These are phyloP conservation scores for Coemansia sp. DNA, from an alignment of 192 early-diverging fungal species.

Conservation along the genomic window DNA sequence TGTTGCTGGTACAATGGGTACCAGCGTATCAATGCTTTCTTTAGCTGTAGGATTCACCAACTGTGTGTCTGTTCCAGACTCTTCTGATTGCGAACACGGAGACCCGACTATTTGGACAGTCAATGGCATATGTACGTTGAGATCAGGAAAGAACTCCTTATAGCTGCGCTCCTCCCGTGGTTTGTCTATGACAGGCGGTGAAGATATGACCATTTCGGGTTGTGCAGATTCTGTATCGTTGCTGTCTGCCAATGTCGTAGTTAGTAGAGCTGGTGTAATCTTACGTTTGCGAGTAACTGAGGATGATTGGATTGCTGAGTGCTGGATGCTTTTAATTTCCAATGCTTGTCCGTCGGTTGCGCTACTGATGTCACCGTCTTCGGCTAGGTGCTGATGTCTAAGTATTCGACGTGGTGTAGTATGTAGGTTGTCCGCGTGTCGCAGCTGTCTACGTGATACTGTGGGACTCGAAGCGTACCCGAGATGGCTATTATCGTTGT, in stretches of 20 bases:
- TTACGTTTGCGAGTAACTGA: too few species aligned
- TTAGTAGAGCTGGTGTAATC: too few species aligned
- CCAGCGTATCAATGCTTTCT: not conserved
- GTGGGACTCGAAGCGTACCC: too few species aligned
- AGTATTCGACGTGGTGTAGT: too few species aligned
- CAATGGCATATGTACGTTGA: constrained; percentile 52
- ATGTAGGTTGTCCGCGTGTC: too few species aligned
- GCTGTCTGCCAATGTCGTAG: not conserved
- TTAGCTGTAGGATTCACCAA: not conserved
- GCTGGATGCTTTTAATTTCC: too few species aligned
- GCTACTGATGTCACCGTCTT: too few species aligned
- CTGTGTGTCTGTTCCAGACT: constrained; percentile 1
- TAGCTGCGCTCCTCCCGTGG: constrained; percentile 87
- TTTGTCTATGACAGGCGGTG: constrained; percentile 49
- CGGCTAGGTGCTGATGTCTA: too few species aligned
- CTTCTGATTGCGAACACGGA: too few species aligned
- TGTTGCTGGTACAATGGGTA: constrained; percentile 3
- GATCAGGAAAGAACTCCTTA: constrained; percentile 77
- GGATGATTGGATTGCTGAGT: too few species aligned
- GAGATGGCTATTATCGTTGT: too few species aligned
- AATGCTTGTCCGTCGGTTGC: too few species aligned
- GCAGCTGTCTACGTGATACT: not conserved
- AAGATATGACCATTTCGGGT: constrained; percentile 7
- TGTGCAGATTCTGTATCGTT: constrained; percentile 9
- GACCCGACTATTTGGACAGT: constrained; percentile 6